These are phyloP conservation scores for Chaetomiaceae sp. DNA, from an alignment of 2,329 filamentous ascomycete genomes.

Conservation along the genomic window DNA sequence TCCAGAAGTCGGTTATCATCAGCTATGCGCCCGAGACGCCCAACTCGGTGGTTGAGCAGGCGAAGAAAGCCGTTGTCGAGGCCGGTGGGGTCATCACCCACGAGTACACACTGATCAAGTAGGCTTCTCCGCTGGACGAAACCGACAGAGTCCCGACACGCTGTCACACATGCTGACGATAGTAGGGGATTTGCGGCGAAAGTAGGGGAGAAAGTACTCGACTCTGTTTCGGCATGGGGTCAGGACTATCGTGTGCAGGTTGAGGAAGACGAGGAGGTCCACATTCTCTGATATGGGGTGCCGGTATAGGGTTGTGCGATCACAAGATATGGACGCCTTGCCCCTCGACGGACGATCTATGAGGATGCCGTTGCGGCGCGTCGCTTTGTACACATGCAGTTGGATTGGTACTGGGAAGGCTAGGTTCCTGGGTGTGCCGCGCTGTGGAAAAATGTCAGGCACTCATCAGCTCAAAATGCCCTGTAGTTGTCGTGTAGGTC, in stretches of 20 bases:
- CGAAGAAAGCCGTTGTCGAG: conserved; percentile 62
- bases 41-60: conserved; percentile 59
- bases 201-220: conserved; percentile 61
- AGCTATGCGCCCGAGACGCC: conserved; percentile 68
- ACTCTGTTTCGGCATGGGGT: conserved; percentile 59
- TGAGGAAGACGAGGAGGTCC: conserved; percentile 69
- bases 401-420: too few species aligned
- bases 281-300: conserved; percentile 1
- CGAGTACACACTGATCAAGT: conserved; percentile 64
- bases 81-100: conserved; percentile 75
- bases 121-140: conserved; percentile 29
- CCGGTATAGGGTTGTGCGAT: not conserved
- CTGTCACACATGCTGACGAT: conserved; percentile 21
- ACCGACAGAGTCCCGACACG: not conserved
- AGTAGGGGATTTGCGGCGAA: conserved; percentile 70
- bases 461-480: too few species aligned
- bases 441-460: too few species aligned
- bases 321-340: not conserved
- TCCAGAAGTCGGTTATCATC: conserved; percentile 69
- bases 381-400: too few species aligned
- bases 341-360: too few species aligned
- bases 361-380: not conserved
- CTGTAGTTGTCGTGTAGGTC: too few species aligned
- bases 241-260: conserved; percentile 56
- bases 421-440: too few species aligned